These are phyloP conservation scores for Clitopilus passeckerianus DNA, from an alignment of 768 basidiomycete species.

Conservation along the genomic window DNA sequence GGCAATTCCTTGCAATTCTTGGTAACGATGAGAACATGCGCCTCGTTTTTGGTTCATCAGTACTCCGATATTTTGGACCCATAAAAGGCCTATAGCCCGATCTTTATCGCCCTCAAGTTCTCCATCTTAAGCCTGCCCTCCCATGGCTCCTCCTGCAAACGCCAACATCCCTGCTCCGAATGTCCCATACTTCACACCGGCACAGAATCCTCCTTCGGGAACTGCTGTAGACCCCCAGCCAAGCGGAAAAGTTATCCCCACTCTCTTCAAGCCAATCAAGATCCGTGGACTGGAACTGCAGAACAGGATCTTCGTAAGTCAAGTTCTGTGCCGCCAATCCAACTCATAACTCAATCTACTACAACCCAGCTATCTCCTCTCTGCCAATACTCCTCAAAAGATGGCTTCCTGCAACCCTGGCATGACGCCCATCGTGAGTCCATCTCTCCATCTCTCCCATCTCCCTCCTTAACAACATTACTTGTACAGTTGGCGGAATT, in stretches of 20 bases:
- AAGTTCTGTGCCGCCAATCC: not conserved
- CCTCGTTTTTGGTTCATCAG: too few relatives aligned
- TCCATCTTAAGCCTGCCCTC: not conserved
- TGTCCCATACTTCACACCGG: slow-evolving; percentile 36
- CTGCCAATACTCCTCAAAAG: slow-evolving; percentile 55
- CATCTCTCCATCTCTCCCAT: slow-evolving; percentile 9
- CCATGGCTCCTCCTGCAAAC: slow-evolving; percentile 6
- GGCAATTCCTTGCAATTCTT: too few relatives aligned
- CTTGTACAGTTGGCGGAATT: slow-evolving; percentile 43
- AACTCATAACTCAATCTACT: not conserved
- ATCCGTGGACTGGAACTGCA: slow-evolving; percentile 49
- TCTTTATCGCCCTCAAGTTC: too few relatives aligned
- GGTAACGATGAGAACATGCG: too few relatives aligned
- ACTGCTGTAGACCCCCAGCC: slow-evolving; percentile 34
- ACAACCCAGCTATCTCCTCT: slow-evolving; percentile 43
- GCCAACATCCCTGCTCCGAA: slow-evolving; percentile 11
- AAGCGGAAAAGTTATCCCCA: slow-evolving; percentile 24
- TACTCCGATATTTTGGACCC: too few relatives aligned
- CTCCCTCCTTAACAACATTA: slow-evolving; percentile 10
- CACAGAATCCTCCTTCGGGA: slow-evolving; percentile 37
- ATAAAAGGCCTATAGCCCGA: too few relatives aligned
- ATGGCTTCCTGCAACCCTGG: slow-evolving; percentile 51
- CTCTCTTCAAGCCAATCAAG: slow-evolving; percentile 50
- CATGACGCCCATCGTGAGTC: slow-evolving; percentile 57
- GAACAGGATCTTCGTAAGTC: slow-evolving; percentile 50